Base-by-base conservation (phyloP, 495 filamentous ascomycete species). In the Lasiosphaeris hirsuta region DNA sequence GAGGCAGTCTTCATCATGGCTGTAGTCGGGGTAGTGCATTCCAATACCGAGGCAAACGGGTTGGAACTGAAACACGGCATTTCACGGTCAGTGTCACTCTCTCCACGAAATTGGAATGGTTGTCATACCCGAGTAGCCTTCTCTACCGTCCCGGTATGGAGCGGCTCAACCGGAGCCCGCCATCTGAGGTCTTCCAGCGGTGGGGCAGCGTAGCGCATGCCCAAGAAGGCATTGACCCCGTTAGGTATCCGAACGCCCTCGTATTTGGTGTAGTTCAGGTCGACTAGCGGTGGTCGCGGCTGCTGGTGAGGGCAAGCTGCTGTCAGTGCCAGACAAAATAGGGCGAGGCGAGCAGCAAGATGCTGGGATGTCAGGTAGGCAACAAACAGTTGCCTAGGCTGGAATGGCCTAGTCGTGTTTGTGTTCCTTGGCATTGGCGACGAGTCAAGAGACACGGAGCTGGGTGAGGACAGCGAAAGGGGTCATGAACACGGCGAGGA, bases 1-100 rank as follows among this genome's bases (percentile, higher is more conserved):
- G 1, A 93, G 80, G 66, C 89, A 92, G 60, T 93, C 88, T 65
- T 93, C 89, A 11, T 78, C 77, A 38, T 78, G 70, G 1, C 58
- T 71, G 5, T 10, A n/a, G 7, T 33, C 14, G 61, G 79, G 62
- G 14, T 72, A 74, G 8, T 60, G 63, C 18, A 45, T 56, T 44
- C 66, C 75, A 2, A 73, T 81, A 8, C 72, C 77, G 18, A 84
- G 76, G 67, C 84, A 88, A 23, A 82, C 63, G 0, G 75, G 70
- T 7, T 75, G 75, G 66, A 71, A 76, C 69, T 74, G 10, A 2
- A 2, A 37, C 41, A 33, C 18, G 49, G 13, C 33, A 41, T 33
- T 1, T 15, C 46, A 4, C 4, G 13, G 11, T 30, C 23, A 30
- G 23, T 30, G 23, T 30, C 17, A 42, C 14, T 34, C 30, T 10